A percentile compares a stretch with the other conserved stretches of the same genome.
phyloP scores from a whole-genome alignment of 2,329 filamentous ascomycete genomes.

The Ceratocystis ficicola region DNA sequence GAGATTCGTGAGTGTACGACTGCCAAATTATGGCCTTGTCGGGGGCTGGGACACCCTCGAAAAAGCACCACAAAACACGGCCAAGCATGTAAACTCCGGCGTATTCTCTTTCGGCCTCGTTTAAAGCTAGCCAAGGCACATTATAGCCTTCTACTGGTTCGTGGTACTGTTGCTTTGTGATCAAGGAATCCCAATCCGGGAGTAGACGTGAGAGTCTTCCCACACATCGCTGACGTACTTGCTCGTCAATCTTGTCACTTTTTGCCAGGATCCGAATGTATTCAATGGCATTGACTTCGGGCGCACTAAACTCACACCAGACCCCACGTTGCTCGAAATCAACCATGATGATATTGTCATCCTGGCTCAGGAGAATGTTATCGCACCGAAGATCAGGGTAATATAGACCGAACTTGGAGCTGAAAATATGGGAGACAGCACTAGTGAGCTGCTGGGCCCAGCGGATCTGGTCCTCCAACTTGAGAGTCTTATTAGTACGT shows the following conservation, averaged over 20 bases:
- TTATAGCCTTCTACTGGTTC: slow-evolving; percentile 43
- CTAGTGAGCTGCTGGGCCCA: slow-evolving; percentile 44
- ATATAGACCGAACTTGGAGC: slow-evolving; percentile 31
- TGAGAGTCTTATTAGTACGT: slow-evolving; percentile 36
- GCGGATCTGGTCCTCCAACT: slow-evolving; percentile 36
- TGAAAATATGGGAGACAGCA: slow-evolving; percentile 35
- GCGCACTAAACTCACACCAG: slow-evolving; percentile 50
- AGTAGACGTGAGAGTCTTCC: slow-evolving; percentile 34
- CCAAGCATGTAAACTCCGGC: slow-evolving; percentile 53
- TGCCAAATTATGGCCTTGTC: slow-evolving; percentile 47
- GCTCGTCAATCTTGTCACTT: slow-evolving; percentile 35
- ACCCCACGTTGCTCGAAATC: slow-evolving; percentile 53
- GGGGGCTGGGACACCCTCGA: slow-evolving; percentile 47
- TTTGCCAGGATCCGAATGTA: slow-evolving; percentile 43
- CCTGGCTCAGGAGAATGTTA: slow-evolving; percentile 43
- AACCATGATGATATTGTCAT: slow-evolving; percentile 41
- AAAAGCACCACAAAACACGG: slow-evolving; percentile 49
- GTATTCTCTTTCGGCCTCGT: slow-evolving; percentile 40
- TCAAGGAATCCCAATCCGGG: slow-evolving; percentile 35
- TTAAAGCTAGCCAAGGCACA: slow-evolving; percentile 44
- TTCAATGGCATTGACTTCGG: slow-evolving; percentile 48
- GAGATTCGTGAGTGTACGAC: slow-evolving; percentile 45
- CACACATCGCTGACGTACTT: slow-evolving; percentile 33
- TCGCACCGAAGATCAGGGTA: slow-evolving; percentile 50
- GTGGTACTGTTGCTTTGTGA: slow-evolving; percentile 35